These are phyloP conservation scores for Gamsiella multidivaricata DNA, from an alignment of 192 early-diverging fungal genomes.

Conservation along the genomic window DNA sequence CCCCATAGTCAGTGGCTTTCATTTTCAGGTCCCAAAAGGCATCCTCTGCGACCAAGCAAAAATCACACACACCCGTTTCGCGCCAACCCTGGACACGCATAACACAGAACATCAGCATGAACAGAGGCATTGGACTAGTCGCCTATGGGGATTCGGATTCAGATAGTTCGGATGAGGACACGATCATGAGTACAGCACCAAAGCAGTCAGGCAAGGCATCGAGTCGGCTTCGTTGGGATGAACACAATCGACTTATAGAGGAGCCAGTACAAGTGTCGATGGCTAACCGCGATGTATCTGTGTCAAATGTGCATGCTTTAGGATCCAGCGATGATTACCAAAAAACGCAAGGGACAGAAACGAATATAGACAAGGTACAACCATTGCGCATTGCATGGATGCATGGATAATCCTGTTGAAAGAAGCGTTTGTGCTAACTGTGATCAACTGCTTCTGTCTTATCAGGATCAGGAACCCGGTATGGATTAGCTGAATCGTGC, in stretches of 20 bases:
- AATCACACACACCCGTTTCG: neutral
- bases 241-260: neutral
- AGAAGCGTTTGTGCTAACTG: too few relatives aligned
- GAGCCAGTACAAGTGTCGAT: neutral
- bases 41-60: neutral
- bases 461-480: too few relatives aligned
- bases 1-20: too few relatives aligned
- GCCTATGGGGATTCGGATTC: constrained; percentile 47
- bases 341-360: neutral
- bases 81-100: neutral
- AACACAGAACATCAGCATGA: constrained; percentile 17
- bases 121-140: constrained; percentile 44
- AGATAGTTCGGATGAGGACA: constrained; percentile 37
- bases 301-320: neutral
- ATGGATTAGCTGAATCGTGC: too few relatives aligned
- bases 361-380: constrained; percentile 3
- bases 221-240: neutral
- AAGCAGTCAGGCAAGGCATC: constrained; percentile 3
- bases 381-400: too few relatives aligned
- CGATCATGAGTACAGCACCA: constrained; percentile 10
- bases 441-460: too few relatives aligned
- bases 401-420: too few relatives aligned
- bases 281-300: neutral
- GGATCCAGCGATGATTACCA: neutral
- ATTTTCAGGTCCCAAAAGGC: neutral